Conservation (phyloP, 192 early-diverging fungal species). For the Mortierella alpina region DNA sequence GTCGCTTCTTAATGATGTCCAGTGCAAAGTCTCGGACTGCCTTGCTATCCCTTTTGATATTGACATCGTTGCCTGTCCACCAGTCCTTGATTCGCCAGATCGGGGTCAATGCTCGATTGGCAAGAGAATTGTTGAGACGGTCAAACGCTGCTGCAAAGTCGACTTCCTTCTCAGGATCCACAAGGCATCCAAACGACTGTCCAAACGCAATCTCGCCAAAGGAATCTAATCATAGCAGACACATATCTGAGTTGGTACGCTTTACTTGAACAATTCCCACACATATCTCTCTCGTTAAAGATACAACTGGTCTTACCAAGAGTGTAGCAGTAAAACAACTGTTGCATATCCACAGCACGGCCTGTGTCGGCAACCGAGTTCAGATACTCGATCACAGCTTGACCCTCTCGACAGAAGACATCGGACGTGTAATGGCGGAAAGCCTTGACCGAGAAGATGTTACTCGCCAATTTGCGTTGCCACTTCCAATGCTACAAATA, state of each 20-base stretch:
- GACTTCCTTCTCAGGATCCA: conserved; percentile 15
- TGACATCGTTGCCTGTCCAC: conserved; percentile 19
- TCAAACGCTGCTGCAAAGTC: conserved; percentile 67
- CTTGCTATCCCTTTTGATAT: conserved; percentile 14
- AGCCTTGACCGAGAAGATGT: conserved; percentile 43
- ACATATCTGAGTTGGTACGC: neutral
- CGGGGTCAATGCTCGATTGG: conserved; percentile 14
- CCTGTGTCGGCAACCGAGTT: conserved; percentile 21
- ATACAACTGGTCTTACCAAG: conserved; percentile 8
- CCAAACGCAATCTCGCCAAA: conserved; percentile 53
- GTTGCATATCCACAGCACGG: conserved; percentile 52
- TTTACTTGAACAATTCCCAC: neutral
- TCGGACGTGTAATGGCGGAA: conserved; percentile 45
- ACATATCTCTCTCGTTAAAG: too few species aligned
- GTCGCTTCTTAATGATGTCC: conserved; percentile 45
- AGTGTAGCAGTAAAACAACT: conserved; percentile 58
- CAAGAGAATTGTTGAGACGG: conserved; percentile 46
- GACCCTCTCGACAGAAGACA: conserved; percentile 31
- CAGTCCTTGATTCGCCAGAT: conserved; percentile 42
- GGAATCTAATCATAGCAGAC: conserved; percentile 13
- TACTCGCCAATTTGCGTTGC: conserved; percentile 35
- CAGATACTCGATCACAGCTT: conserved; percentile 23
- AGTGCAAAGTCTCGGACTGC: conserved; percentile 29
- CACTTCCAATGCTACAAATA: conserved; percentile 38
- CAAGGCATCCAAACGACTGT: conserved; percentile 31